Percentiles rank a stretch among this genome's conserved stretches.
Evolutionary conservation across 2,329 filamentous ascomycete species (phyloP).

Genomic region (Metarhizium anisopliae): DNA sequence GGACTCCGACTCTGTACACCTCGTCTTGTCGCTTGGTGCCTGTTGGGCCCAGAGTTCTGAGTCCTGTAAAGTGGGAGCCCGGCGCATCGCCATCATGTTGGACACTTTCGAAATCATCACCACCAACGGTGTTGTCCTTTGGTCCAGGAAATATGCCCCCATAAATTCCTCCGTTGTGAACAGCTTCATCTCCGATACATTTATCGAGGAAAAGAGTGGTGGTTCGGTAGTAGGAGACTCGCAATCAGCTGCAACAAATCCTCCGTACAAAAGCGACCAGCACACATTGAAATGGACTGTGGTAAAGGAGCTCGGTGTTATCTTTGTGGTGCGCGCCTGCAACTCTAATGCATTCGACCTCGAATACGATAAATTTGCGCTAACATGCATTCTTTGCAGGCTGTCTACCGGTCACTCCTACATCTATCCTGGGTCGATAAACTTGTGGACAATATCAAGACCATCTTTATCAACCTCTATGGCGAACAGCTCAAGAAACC

Average conservation of each 20-base stretch:
- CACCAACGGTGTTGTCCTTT: constrained; percentile 91
- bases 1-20: background rate
- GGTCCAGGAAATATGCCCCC: constrained; percentile 79
- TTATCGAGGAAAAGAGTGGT: constrained; percentile 85
- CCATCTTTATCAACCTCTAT: constrained; percentile 85
- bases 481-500: constrained; percentile 76
- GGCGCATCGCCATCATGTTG: constrained; percentile 52
- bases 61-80: background rate
- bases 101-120: constrained; percentile 96
- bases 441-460: constrained; percentile 88
- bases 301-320: constrained; percentile 84
- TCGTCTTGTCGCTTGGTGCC: background rate
- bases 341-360: background rate
- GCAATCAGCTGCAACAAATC: constrained; percentile 52
- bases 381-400: constrained; percentile 39
- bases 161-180: constrained; percentile 82
- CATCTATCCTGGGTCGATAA: constrained; percentile 97
- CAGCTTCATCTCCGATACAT: constrained; percentile 89
- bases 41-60: background rate
- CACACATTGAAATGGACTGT: constrained; percentile 93
- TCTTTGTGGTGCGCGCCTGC: constrained; percentile 66
- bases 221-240: constrained; percentile 50
- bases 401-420: constrained; percentile 90
- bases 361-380: background rate
- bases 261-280: constrained; percentile 80